phyloP scores from a whole-genome alignment of 169 alveolate species.

The Eimeria praecox region DNA sequence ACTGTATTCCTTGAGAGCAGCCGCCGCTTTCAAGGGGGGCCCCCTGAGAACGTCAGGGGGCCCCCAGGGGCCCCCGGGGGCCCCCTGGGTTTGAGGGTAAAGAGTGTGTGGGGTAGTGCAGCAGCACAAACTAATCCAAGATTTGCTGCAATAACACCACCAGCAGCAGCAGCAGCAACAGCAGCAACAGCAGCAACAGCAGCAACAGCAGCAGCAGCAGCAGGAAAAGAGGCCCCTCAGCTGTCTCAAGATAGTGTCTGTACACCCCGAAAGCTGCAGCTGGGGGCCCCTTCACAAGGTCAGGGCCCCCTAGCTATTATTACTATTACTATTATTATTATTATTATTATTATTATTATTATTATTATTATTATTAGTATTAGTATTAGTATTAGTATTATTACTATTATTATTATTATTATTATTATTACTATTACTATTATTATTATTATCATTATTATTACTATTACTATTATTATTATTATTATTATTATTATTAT shows the following conservation, averaged over 20 bases:
- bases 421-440: too few species aligned
- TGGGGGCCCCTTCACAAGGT: not conserved
- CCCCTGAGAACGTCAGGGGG: not conserved
- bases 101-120: constrained; percentile 40
- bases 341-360: too few species aligned
- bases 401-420: not conserved
- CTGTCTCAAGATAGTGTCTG: not conserved
- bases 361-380: not conserved
- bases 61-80: constrained; percentile 57
- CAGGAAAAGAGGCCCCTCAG: constrained; percentile 28
- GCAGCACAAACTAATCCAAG: constrained; percentile 31
- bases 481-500: too few species aligned
- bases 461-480: too few species aligned
- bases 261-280: constrained; percentile 53
- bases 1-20: constrained; percentile 36
- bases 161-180: constrained; percentile 20
- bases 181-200: constrained; percentile 28
- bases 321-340: too few species aligned
- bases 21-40: constrained; percentile 67
- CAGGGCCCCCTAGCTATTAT: not conserved
- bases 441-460: too few species aligned
- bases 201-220: constrained; percentile 27
- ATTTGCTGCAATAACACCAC: not conserved
- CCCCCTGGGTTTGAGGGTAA: constrained; percentile 20
- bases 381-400: too few species aligned